These are phyloP conservation scores for Zarea fungicola DNA, from an alignment of 2,329 filamentous ascomycete species.

Conservation along the genomic window DNA sequence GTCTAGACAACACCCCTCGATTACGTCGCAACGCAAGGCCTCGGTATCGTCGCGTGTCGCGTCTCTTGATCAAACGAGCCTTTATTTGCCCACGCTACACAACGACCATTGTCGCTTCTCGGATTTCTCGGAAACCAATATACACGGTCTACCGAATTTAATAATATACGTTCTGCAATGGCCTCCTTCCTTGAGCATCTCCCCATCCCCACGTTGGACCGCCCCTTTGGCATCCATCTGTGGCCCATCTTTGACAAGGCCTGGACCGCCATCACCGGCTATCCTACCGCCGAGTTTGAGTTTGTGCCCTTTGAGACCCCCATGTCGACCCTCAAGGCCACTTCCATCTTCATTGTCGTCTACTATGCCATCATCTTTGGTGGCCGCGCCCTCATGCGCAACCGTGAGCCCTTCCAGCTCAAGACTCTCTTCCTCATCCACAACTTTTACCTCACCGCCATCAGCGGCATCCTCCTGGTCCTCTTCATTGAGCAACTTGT, in stretches of 20 bases:
- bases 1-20: slow-evolving; percentile 7
- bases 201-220: slow-evolving; percentile 76
- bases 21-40: not conserved
- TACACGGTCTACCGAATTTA: slow-evolving; percentile 13
- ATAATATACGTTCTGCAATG: slow-evolving; percentile 24
- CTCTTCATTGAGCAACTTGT: slow-evolving; percentile 91
- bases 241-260: slow-evolving; percentile 94
- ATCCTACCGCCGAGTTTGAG: slow-evolving; percentile 77
- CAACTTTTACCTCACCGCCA: slow-evolving; percentile 87
- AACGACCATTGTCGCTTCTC: not conserved
- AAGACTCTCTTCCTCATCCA: slow-evolving; percentile 89
- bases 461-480: slow-evolving; percentile 73
- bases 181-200: slow-evolving; percentile 49
- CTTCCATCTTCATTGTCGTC: slow-evolving; percentile 70
- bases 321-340: slow-evolving; percentile 84
- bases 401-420: slow-evolving; percentile 77
- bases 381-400: slow-evolving; percentile 87
- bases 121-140: not conserved
- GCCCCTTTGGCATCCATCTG: slow-evolving; percentile 83
- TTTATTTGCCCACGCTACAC: not conserved
- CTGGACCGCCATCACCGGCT: slow-evolving; percentile 72
- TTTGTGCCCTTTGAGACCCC: slow-evolving; percentile 79
- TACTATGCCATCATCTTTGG: slow-evolving; percentile 96
- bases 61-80: not conserved
- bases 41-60: slow-evolving; percentile 6